Evolutionary conservation across 1,139 yeast species (phyloP).

Genomic region (Saccharomycopsis phalli): DNA sequence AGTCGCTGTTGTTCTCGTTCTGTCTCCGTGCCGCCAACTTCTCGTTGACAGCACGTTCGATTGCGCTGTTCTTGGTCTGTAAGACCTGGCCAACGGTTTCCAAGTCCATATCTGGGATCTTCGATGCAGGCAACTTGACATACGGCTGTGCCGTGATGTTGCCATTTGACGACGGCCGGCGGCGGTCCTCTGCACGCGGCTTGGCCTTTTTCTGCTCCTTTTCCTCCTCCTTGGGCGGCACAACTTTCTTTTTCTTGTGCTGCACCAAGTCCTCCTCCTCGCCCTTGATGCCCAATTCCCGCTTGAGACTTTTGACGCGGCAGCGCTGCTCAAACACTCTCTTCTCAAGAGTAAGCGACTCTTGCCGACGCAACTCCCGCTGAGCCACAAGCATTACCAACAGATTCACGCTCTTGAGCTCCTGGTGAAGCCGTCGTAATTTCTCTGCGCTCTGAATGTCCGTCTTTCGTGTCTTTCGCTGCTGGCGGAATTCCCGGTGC

Average conservation of each 20-base stretch:
- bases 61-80: constrained; percentile 68
- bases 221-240: constrained; percentile 24
- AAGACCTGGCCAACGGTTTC: constrained; percentile 73
- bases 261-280: constrained; percentile 80
- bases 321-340: constrained; percentile 64
- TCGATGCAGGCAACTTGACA: constrained; percentile 80
- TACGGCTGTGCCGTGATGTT: constrained; percentile 50
- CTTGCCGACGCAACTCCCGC: constrained; percentile 59
- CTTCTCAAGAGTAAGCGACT: constrained; percentile 49
- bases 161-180: constrained; percentile 21
- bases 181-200: constrained; percentile 16
- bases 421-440: constrained; percentile 62
- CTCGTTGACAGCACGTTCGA: constrained; percentile 74
- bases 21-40: constrained; percentile 66
- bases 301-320: constrained; percentile 61
- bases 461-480: constrained; percentile 91
- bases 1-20: constrained; percentile 54
- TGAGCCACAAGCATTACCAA: constrained; percentile 63
- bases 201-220: constrained; percentile 23
- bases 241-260: constrained; percentile 63
- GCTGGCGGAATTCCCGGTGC: constrained; percentile 90
- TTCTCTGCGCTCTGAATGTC: constrained; percentile 88
- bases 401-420: constrained; percentile 68
- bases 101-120: constrained; percentile 87
- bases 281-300: constrained; percentile 67